phyloP scores from a whole-genome alignment of 129 eudicot species.

The Mikania micrantha region DNA sequence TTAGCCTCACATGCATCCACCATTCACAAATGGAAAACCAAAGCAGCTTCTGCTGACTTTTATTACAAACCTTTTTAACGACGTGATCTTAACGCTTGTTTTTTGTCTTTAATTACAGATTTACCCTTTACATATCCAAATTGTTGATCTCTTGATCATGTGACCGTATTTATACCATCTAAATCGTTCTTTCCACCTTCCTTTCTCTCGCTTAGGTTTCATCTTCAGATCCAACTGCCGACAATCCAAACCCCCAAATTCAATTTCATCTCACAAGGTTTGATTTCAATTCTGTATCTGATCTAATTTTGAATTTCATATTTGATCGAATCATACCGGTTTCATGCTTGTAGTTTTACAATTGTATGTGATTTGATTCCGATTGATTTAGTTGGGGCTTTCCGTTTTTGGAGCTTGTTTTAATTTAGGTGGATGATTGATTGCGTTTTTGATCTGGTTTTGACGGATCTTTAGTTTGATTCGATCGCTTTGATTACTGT shows the following conservation, averaged over 20 bases:
- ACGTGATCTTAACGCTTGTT: constrained; percentile 24
- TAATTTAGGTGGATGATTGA: neutral
- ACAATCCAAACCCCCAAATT: constrained; percentile 1
- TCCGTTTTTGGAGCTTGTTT: neutral
- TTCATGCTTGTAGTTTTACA: no score
- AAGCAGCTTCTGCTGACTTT: no score
- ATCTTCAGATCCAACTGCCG: constrained; percentile 27
- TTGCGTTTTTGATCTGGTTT: constrained; percentile 1
- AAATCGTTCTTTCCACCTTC: constrained; percentile 13
- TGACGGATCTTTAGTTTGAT: constrained; percentile 14
- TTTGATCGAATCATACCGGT: no score
- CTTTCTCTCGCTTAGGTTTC: constrained; percentile 13
- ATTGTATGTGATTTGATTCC: constrained; percentile 2
- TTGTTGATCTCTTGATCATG: constrained; percentile 8
- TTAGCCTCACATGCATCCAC: no score
- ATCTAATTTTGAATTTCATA: no score
- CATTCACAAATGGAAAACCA: no score
- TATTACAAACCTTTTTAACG: constrained; percentile 9
- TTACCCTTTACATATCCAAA: constrained; percentile 1
- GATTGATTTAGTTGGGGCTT: neutral
- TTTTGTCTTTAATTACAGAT: neutral
- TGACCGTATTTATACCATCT: constrained; percentile 19
- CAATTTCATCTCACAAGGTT: neutral
- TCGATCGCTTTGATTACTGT: constrained; percentile 6
- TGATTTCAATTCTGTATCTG: neutral